Conservation (phyloP, 2,329 filamentous ascomycete species). For the Colletotrichum truncatum region DNA sequence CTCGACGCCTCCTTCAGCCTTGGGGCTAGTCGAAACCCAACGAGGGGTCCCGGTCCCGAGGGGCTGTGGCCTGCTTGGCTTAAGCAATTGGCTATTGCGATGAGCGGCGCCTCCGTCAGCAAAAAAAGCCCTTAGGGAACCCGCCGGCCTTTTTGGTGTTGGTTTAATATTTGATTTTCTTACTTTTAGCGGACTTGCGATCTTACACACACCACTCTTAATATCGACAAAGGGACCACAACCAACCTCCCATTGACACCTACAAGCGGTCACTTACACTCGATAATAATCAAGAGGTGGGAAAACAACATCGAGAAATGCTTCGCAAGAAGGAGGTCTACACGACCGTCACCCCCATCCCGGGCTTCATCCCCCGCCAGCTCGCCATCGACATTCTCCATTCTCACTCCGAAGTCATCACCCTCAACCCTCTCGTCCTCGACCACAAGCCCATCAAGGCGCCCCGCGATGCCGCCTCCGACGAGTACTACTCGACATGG, state of each 20-base stretch:
- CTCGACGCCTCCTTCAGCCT: not conserved
- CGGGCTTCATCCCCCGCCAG: conserved; percentile 75
- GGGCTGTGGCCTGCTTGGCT: conserved; percentile 19
- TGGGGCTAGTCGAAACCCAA: not conserved
- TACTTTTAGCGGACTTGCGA: not conserved
- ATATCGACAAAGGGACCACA: not conserved
- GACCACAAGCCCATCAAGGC: conserved; percentile 70
- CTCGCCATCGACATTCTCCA: conserved; percentile 78
- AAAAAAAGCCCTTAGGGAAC: not conserved
- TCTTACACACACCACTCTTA: not conserved
- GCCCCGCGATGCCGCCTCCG: conserved; percentile 72
- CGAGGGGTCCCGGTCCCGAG: conserved; percentile 13
- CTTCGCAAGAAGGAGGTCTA: conserved; percentile 72
- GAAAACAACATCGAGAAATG: conserved; percentile 42
- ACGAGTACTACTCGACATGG: conserved; percentile 79
- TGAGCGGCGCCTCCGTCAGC: conserved; percentile 19
- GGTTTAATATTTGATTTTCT: too few relatives aligned
- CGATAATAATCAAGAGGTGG: not conserved
- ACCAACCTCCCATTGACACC: conserved; percentile 2
- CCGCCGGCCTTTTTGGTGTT: too few relatives aligned
- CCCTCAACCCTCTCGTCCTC: conserved; percentile 74
- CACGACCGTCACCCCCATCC: conserved; percentile 76
- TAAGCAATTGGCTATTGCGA: not conserved
- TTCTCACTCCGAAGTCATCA: conserved; percentile 76
- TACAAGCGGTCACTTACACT: not conserved